These are phyloP conservation scores for Pugionium cornutum DNA, from an alignment of 345 rosid species.

Conservation along the genomic window DNA sequence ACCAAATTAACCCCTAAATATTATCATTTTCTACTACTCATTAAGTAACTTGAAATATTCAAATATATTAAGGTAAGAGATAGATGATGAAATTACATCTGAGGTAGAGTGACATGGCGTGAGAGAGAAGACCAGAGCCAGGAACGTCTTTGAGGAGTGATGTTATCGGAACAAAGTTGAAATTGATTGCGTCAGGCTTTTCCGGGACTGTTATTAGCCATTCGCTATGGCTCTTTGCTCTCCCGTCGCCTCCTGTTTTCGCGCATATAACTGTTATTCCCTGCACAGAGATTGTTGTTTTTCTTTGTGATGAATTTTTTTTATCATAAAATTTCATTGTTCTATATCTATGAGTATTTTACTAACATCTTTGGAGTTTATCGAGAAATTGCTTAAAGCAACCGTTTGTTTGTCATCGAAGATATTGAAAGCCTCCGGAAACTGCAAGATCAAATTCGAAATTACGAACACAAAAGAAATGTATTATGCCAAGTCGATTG, in stretches of 20 bases:
- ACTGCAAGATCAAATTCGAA: constrained; percentile 43
- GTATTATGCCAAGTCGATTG: no score
- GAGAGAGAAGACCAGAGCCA: constrained; percentile 84
- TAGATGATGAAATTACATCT: constrained; percentile 49
- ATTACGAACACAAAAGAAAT: not conserved
- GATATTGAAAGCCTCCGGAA: constrained; percentile 77
- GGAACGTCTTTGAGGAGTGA: constrained; percentile 75
- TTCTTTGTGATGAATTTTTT: no score
- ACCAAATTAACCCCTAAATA: constrained; percentile 1
- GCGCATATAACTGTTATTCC: constrained; percentile 76
- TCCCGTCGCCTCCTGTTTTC: constrained; percentile 73
- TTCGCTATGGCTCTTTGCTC: constrained; percentile 60
- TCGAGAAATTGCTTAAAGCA: constrained; percentile 46
- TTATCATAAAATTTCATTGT: no score
- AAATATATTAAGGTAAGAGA: no score
- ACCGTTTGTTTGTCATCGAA: constrained; percentile 53
- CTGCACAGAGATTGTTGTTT: constrained; percentile 31
- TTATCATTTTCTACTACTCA: no score
- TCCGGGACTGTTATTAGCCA: constrained; percentile 86
- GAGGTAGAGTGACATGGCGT: constrained; percentile 93
- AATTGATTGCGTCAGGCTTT: constrained; percentile 72
- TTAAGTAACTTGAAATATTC: no score
- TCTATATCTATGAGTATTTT: constrained; percentile 25
- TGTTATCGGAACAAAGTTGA: constrained; percentile 81
- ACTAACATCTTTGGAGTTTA: constrained; percentile 73